Conservation (phyloP, 257 asterid genomes). For the Cynanchum wilfordii region DNA sequence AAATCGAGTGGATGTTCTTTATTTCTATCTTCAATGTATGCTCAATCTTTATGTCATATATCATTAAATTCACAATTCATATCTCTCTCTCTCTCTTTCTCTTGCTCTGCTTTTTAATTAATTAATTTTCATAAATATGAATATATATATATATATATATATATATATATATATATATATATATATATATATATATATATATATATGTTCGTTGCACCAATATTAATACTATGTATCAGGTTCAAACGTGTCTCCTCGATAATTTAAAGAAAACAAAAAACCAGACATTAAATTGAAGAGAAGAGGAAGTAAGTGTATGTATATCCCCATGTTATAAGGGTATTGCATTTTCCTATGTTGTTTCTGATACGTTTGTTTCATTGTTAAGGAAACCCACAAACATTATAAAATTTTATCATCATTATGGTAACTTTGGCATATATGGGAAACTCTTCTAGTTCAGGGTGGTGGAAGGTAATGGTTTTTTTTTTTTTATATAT, state of each 20-base stretch:
- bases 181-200: no score
- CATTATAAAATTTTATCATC: not conserved
- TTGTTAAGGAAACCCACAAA: not conserved
- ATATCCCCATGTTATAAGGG: not conserved
- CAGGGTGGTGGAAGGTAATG: not conserved
- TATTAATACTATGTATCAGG: slow-evolving; percentile 1
- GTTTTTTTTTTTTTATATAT: no score
- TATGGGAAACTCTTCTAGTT: not conserved
- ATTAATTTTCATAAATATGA: not conserved
- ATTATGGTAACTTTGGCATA: not conserved
- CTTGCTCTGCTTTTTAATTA: not conserved
- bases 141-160: no score
- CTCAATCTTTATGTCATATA: slow-evolving; percentile 33
- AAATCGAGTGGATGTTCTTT: slow-evolving; percentile 50
- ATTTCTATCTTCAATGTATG: slow-evolving; percentile 36
- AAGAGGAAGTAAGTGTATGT: not conserved
- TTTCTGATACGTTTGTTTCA: slow-evolving; percentile 9
- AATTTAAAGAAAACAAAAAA: not conserved
- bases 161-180: no score
- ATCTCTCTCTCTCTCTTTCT: not conserved
- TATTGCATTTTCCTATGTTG: slow-evolving; percentile 2
- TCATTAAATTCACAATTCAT: slow-evolving; percentile 8
- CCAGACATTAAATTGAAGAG: no score
- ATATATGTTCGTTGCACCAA: not conserved
- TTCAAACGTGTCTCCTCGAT: not conserved